Evolutionary conservation across 176 grass and related monocot genomes (phyloP), one percentile per base, ranked within the genome.

Genomic region (Typha latifolia): DNA sequence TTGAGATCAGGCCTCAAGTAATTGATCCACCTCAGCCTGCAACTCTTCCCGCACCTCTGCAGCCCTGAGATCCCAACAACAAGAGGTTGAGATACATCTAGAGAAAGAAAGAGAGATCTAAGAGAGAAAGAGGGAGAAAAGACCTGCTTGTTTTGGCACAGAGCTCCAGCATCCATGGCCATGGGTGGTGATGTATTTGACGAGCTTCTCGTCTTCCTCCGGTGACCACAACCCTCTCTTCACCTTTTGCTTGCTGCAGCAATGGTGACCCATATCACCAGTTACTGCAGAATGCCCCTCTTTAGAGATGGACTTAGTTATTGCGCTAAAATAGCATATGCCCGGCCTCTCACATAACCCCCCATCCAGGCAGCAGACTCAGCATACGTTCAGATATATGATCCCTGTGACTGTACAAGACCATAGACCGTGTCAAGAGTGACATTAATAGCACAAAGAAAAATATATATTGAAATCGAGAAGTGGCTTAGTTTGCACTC

Each of bases 241-340:
- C 69, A 99, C 88, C 94, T 90, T 99, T 79, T 99, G 94, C 86
- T 99, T 99, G 89, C 78, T 93, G 81, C 94, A 99, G 76, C 94
- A 99, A 70, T 83, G 86, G 68, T 99, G 94, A 81, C 94, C 89
- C 94, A 99, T 99, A 64, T 51, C 21, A 70, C n/a, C 6, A 21
- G 43, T 48, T 16, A 13, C 21, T 48, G 23, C 32, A 47, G 16
- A 4, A 1, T 14, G 4, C 34, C 66, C 15, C 13, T 19, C 69
- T 73, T 29, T 19, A 26, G 27, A 29, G 27, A 29, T 29, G 27
- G 27, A 29, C 27, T 29, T 24, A 59, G 53, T 8, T 10, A 59
- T 59, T 21, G 20, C 18, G 15, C 7, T 21, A 59, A 59, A 59
- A 9, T 19, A 59, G 20, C 18, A 59, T 59, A 16, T 59, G 16